Base-by-base conservation (phyloP, 1,284 basidiomycete species). In the Microbotryum violaceum region DNA sequence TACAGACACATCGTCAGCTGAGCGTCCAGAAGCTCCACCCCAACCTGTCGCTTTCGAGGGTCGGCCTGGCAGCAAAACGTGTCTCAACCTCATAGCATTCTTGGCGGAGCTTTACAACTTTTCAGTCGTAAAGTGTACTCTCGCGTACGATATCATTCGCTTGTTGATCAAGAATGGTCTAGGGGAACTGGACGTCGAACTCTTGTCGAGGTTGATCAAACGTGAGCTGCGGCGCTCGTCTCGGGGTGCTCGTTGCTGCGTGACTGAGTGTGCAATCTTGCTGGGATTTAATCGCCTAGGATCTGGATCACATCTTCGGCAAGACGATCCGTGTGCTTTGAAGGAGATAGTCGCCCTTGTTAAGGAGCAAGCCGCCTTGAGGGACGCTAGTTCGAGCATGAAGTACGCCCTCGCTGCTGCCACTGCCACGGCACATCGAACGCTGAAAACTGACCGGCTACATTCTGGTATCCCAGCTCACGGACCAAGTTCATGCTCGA, bases 71-170 rank as follows among this genome's bases (percentile, higher is more conserved):
- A 68, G 72, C 46, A 97, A 97, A 75, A 89, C 96, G 74, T 86
- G 86, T 64, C 84, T 88, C 20, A 98, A 98, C 74, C 77, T 99
- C 33, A 81, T 93, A 42, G 84, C 90, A 0, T 81, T 98, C 10
- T 78, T 97, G 25, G 88, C 91, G 3, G 91, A 97, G 73, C 78
- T 98, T 45, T 97, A 97, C 79, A 97, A 97, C 74, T 89, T 97
- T 72, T 88, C 91, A 75, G 89, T 97, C 27, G 82, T 97, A 51
- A 91, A 90, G 1, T 89, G 86, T 62, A 80, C 87, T 5, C 80
- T 98, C 21, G 78, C 97, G 49, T 97, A 93, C 76, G 94, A 97
- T 73, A 75, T 97, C 54, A 86, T 99, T 67, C 85, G 88, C 4
- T 80, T 82, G 9, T 81, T 97, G 60, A 79, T 98, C 52, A 79